Base-by-base conservation (phyloP, 2,329 filamentous ascomycete species). In the Colletotrichum cordylinicola region DNA sequence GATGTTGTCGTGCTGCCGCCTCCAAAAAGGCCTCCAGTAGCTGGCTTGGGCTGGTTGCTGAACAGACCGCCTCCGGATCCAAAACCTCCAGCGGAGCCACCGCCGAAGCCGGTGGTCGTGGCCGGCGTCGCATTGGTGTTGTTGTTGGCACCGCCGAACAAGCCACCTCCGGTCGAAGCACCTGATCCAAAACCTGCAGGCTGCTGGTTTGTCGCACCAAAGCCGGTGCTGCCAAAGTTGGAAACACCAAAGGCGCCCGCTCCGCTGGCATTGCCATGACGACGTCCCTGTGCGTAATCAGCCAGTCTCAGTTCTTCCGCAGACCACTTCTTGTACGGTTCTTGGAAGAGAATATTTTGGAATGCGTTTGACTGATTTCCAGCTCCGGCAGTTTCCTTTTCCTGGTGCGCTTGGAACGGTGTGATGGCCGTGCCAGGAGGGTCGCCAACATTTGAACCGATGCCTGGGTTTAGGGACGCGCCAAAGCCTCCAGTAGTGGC, bases 281-380 rank as follows among this genome's bases (percentile, higher is more conserved):
- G 93, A 75, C 96, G 93, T 67, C 96, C 96, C 84, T 96, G 94
- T 75, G 93, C 91, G 83, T 99, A 99, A 84, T 99, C 97, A 61
- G 92, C 95, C 77, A 98, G 85, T 81, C 95, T 90, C 70, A 97
- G 86, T 84, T 97, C 94, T 80, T 95, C 97, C n/a, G 95, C 91
- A 12, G 96, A 98, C 88, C 94, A 98, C 83, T 97, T 98, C 84
- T 93, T 93, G 87, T 96, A 98, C 2, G 94, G 91, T 29, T 93
- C 92, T 85, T 94, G 93, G 83, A 96, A 96, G 27, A 93, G 87
- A 72, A 98, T 92, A 79, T 93, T 96, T 84, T 97, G 95, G 84
- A 94, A 98, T 6, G 93, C 89, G 81, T 94, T 91, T 78, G 86
- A 79, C 80, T 90, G 81, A 71, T 85, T 88, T n/a, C 86, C 83